Percentiles rank a stretch among this genome's conserved stretches.
Evolutionary conservation across 345 rosid species (phyloP).

Genomic region (Eucalyptus victrix): DNA sequence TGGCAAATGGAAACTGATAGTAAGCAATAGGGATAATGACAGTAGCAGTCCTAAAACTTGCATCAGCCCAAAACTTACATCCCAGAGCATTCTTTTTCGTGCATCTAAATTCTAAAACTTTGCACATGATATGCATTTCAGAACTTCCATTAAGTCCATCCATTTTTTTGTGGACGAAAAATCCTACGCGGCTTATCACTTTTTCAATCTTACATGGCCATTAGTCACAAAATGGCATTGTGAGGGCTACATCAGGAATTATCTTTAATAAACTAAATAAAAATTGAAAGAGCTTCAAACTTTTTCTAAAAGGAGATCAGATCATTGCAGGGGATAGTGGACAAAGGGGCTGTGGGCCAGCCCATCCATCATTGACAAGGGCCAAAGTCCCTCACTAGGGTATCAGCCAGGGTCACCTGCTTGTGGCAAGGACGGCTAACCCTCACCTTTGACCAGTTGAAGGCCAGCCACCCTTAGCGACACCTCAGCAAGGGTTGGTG

Average conservation of each 20-base stretch:
- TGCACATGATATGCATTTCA: not conserved
- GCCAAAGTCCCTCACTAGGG: not conserved
- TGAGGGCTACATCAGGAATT: not conserved
- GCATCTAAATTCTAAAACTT: not conserved
- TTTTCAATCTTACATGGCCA: not conserved
- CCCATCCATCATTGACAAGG: not conserved
- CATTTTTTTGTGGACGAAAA: not conserved
- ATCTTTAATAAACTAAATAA: not conserved
- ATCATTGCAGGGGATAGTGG: not conserved
- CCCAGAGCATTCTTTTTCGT: not conserved
- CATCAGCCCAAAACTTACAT: not conserved
- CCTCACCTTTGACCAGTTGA: not conserved
- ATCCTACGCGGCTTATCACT: not conserved
- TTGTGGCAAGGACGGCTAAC: not conserved
- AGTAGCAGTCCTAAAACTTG: not conserved
- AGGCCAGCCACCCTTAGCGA: not conserved
- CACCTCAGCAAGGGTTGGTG: not conserved
- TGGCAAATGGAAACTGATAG: not conserved
- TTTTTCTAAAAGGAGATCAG: not conserved
- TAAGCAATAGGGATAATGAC: not conserved
- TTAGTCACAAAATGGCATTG: not conserved
- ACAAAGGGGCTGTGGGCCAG: not conserved
- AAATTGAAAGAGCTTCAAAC: not conserved
- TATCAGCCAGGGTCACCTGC: not conserved
- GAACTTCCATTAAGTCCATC: not conserved